phyloP scores from a whole-genome alignment of 2,329 filamentous ascomycete genomes.

The Dendrostoma leiphaemia region DNA sequence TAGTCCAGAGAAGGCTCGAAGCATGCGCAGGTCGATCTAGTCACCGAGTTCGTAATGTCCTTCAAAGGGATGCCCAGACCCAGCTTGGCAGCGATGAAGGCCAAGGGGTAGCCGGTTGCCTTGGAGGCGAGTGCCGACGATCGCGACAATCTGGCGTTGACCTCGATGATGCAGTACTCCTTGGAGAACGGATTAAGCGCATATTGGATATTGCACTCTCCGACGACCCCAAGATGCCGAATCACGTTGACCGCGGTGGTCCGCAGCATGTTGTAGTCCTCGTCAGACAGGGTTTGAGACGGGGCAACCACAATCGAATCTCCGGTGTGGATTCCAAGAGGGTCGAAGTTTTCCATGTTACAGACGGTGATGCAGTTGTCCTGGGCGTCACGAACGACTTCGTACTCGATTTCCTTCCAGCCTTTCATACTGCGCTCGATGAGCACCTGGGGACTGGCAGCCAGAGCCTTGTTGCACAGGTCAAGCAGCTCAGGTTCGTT shows the following conservation, averaged over 20 bases:
- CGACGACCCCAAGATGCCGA: conserved; percentile 92
- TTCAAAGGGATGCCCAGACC: conserved; percentile 93
- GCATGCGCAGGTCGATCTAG: conserved; percentile 92
- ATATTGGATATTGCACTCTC: conserved; percentile 99
- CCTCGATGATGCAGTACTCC: conserved; percentile 98
- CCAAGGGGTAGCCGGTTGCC: conserved; percentile 93
- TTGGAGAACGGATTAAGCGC: conserved; percentile 93
- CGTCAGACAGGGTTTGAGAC: conserved; percentile 93
- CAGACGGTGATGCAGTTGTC: conserved; percentile 99
- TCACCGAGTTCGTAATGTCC: conserved; percentile 94
- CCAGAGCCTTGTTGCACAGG: conserved; percentile 92
- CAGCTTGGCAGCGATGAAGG: conserved; percentile 95
- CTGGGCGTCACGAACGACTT: conserved; percentile 92
- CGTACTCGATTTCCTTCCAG: conserved; percentile 99
- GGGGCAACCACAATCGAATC: conserved; percentile 98
- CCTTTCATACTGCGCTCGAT: conserved; percentile 99
- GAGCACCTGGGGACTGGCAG: conserved; percentile 90
- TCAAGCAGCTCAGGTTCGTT: conserved; percentile 79
- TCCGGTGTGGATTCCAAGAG: conserved; percentile 94
- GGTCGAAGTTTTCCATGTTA: conserved; percentile 99
- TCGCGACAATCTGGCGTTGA: conserved; percentile 96
- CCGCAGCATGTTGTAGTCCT: conserved; percentile 99
- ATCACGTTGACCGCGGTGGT: conserved; percentile 98
- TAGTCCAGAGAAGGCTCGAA: conserved; percentile 99
- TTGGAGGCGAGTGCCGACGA: conserved; percentile 97